Evolutionary conservation across 192 early-diverging fungal genomes (phyloP).

Genomic region (Backusella mclennaniae): DNA sequence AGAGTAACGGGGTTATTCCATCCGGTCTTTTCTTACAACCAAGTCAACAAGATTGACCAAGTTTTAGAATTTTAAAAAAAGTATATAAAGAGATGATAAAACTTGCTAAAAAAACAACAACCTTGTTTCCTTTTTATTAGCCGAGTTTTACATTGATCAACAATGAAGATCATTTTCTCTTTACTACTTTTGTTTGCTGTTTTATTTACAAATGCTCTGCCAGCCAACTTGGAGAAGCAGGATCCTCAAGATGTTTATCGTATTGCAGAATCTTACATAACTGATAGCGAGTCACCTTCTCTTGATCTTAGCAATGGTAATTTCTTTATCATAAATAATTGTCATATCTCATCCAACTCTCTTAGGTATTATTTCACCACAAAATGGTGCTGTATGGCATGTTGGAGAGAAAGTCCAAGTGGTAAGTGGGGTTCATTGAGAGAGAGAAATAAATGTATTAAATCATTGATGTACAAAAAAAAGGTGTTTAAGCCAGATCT

Average conservation of each 20-base stretch:
- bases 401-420: not conserved
- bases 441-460: not conserved
- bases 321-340: not conserved
- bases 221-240: not conserved
- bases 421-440: not conserved
- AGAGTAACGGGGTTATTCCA: not conserved
- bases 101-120: not conserved
- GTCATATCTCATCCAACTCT: not conserved
- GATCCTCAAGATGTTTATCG: not conserved
- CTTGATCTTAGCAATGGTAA: not conserved
- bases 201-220: not conserved
- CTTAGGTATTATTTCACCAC: not conserved
- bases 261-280: not conserved
- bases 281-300: not conserved
- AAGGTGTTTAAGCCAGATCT: not conserved
- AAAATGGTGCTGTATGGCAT: not conserved
- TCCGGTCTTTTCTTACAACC: not conserved
- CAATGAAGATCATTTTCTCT: not conserved
- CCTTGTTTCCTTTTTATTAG: not conserved
- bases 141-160: not conserved
- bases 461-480: not conserved
- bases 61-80: not conserved
- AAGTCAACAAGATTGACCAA: not conserved
- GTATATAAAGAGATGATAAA: not conserved
- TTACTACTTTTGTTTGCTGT: not conserved